phyloP scores from a whole-genome alignment of 2,329 filamentous ascomycete genomes.

The Fusarium anthophilum region DNA sequence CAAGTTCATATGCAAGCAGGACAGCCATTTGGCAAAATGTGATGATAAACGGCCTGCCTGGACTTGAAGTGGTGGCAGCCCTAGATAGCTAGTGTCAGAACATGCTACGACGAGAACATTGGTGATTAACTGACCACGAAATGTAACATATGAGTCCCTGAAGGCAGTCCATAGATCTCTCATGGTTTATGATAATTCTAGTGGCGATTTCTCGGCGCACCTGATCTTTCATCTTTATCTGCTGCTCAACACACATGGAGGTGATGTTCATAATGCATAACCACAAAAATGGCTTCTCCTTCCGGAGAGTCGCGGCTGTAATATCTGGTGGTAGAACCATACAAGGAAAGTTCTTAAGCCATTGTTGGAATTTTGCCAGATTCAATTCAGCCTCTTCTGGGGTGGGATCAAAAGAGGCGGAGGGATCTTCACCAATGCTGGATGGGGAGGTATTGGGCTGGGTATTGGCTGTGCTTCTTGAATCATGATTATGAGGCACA shows the following conservation, averaged over 20 bases:
- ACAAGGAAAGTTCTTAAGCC: slow-evolving; percentile 57
- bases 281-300: slow-evolving; percentile 59
- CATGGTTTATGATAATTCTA: slow-evolving; percentile 58
- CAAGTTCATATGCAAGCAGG: slow-evolving; percentile 57
- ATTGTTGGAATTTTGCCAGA: slow-evolving; percentile 53
- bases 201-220: slow-evolving; percentile 56
- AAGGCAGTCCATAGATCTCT: slow-evolving; percentile 62
- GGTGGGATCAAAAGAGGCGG: slow-evolving; percentile 44
- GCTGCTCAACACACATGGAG: slow-evolving; percentile 53
- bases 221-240: slow-evolving; percentile 51
- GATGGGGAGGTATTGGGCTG: slow-evolving; percentile 11
- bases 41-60: slow-evolving; percentile 56
- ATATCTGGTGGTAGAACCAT: slow-evolving; percentile 51
- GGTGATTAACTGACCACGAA: slow-evolving; percentile 52
- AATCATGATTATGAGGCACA: slow-evolving; percentile 16
- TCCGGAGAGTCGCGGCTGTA: slow-evolving; percentile 51
- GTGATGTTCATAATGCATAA: slow-evolving; percentile 59
- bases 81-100: slow-evolving; percentile 37
- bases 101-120: neutral
- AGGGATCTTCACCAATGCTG: slow-evolving; percentile 27
- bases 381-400: slow-evolving; percentile 51
- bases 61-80: slow-evolving; percentile 51
- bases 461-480: slow-evolving; percentile 1
- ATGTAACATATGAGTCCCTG: slow-evolving; percentile 58
- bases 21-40: slow-evolving; percentile 55